These are phyloP conservation scores for Ophiocordyceps sinensis DNA, from an alignment of 2,329 filamentous ascomycete genomes.

Conservation along the genomic window DNA sequence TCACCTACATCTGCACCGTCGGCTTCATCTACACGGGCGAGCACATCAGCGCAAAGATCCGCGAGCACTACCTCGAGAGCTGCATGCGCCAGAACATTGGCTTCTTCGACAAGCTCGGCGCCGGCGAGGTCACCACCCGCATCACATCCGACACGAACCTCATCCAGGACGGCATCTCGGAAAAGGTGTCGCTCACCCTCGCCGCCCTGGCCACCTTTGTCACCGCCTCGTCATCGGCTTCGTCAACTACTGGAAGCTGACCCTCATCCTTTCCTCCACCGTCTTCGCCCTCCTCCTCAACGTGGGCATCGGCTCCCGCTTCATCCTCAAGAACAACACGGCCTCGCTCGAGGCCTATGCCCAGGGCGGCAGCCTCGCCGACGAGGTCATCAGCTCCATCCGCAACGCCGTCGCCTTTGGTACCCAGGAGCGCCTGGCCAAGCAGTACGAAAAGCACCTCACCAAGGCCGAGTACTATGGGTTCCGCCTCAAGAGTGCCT, in stretches of 20 bases:
- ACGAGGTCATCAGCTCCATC: constrained; percentile 89
- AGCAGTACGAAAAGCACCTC: constrained; percentile 69
- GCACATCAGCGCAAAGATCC: constrained; percentile 63
- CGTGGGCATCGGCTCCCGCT: constrained; percentile 59
- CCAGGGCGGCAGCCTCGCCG: constrained; percentile 71
- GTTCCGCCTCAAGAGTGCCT: constrained; percentile 55
- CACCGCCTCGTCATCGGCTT: constrained; percentile 80
- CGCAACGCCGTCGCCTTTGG: constrained; percentile 87
- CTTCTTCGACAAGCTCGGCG: constrained; percentile 85
- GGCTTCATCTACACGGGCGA: constrained; percentile 84
- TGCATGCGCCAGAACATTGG: constrained; percentile 82
- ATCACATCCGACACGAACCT: constrained; percentile 91
- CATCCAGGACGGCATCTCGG: constrained; percentile 84
- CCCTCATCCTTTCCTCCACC: constrained; percentile 71
- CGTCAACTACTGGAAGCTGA: constrained; percentile 83
- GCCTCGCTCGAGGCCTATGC: constrained; percentile 66
- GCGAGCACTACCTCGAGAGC: constrained; percentile 69
- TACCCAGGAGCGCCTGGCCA: constrained; percentile 81
- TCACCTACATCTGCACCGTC: constrained; percentile 66
- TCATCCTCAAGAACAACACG: constrained; percentile 73
- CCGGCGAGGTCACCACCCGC: constrained; percentile 84
- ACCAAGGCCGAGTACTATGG: constrained; percentile 60
- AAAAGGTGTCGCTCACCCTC: constrained; percentile 70
- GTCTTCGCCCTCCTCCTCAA: constrained; percentile 65
- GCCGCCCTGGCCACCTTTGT: constrained; percentile 70